phyloP scores from a whole-genome alignment of 805 yeast species.

The Kluyveromyces lactis region DNA sequence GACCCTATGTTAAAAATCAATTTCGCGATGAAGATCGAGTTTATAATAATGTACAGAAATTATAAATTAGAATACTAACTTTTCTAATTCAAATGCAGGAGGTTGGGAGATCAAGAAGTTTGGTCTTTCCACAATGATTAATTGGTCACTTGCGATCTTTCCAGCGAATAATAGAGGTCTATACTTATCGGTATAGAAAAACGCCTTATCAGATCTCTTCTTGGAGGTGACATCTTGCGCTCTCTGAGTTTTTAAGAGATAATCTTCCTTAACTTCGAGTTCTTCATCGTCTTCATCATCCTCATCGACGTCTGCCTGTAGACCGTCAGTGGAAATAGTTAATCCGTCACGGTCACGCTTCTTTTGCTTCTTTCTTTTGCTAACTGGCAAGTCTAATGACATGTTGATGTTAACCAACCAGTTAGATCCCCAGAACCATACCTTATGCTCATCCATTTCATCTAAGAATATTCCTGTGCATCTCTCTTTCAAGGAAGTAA shows the following conservation, averaged over 20 bases:
- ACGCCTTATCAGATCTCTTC: slow-evolving; percentile 37
- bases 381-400: slow-evolving; percentile 44
- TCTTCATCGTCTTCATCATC: slow-evolving; percentile 26
- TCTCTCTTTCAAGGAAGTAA: slow-evolving; percentile 49
- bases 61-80: slow-evolving; percentile 1
- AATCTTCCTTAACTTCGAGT: slow-evolving; percentile 6
- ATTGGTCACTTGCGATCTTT: slow-evolving; percentile 42
- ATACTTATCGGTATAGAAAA: slow-evolving; percentile 71
- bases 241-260: slow-evolving; percentile 8
- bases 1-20: neutral
- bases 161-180: slow-evolving; percentile 61
- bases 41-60: neutral
- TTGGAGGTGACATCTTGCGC: slow-evolving; percentile 18
- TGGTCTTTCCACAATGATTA: slow-evolving; percentile 75
- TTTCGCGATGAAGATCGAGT: neutral
- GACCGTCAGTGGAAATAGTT: slow-evolving; percentile 17
- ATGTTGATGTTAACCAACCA: slow-evolving; percentile 77
- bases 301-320: slow-evolving; percentile 32
- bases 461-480: slow-evolving; percentile 65
- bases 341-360: slow-evolving; percentile 37
- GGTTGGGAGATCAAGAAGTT: slow-evolving; percentile 41
- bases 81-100: slow-evolving; percentile 51
- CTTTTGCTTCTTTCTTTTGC: slow-evolving; percentile 24
- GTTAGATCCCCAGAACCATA: slow-evolving; percentile 84
- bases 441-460: slow-evolving; percentile 31